Evolutionary conservation across 345 rosid genomes (phyloP).

Genomic region (Atalantia buxifolia): DNA sequence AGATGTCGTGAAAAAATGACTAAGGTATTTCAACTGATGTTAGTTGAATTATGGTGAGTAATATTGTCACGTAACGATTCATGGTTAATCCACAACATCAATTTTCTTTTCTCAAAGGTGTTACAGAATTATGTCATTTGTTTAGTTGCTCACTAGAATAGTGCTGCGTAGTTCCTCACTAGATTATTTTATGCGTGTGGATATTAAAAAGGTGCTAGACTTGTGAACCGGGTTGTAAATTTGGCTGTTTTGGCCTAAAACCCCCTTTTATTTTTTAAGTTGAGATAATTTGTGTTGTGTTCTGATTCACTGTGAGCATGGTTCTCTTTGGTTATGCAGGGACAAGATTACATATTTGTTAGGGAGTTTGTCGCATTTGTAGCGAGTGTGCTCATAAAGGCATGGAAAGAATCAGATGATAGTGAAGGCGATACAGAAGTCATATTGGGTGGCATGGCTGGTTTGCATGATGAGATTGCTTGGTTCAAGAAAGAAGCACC

Average conservation of each 20-base stretch:
- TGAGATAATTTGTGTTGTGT: background rate
- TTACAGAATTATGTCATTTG: too few relatives aligned
- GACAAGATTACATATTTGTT: conserved; percentile 80
- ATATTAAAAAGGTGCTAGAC: too few relatives aligned
- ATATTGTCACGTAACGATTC: rapidly evolving
- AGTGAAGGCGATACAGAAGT: conserved; percentile 57
- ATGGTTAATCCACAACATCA: too few relatives aligned
- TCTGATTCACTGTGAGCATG: background rate
- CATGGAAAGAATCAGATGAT: conserved; percentile 55
- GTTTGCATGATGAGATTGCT: conserved; percentile 61
- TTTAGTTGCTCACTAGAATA: too few relatives aligned
- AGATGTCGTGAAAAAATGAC: too few relatives aligned
- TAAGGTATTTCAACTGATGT: too few relatives aligned
- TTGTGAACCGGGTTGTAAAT: background rate
- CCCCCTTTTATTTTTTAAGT: too few relatives aligned
- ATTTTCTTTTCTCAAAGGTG: too few relatives aligned
- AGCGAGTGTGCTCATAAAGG: conserved; percentile 72
- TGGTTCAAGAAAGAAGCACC: conserved; percentile 85
- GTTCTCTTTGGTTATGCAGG: conserved; percentile 32
- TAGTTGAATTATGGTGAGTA: rapidly evolving
- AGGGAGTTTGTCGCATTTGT: conserved; percentile 65
- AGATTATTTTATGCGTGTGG: too few relatives aligned
- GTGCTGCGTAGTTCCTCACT: too few relatives aligned
- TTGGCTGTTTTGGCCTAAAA: background rate
- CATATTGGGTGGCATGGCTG: conserved; percentile 57